These are phyloP conservation scores for Lipomyces japonicus DNA, from an alignment of 805 yeast species.

Conservation along the genomic window DNA sequence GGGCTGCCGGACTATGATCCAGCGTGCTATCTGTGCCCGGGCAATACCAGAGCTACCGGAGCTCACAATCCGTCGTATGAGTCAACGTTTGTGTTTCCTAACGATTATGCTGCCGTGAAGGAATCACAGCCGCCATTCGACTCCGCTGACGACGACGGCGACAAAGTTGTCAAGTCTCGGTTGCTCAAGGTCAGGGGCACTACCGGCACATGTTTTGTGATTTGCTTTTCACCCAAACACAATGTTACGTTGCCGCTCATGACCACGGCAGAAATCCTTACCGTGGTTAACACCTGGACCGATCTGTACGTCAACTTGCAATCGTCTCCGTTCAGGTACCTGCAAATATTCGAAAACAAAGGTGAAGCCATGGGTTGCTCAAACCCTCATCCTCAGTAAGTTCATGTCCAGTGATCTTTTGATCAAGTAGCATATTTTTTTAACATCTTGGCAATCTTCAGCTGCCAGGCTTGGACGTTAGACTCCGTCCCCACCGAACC, in stretches of 20 bases:
- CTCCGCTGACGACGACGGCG: conserved; percentile 14
- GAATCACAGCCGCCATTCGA: conserved; percentile 42
- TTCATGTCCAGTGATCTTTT: conserved; percentile 1
- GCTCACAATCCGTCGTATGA: conserved; percentile 55
- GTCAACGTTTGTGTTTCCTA: conserved; percentile 57
- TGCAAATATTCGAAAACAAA: conserved; percentile 74
- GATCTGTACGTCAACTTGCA: conserved; percentile 48
- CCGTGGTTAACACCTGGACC: conserved; percentile 62
- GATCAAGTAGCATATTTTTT: background rate
- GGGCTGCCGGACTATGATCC: conserved; percentile 55
- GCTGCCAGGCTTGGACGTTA: conserved; percentile 65
- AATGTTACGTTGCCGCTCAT: conserved; percentile 50
- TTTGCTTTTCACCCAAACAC: conserved; percentile 70
- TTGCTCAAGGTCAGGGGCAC: conserved; percentile 57
- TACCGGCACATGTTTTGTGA: conserved; percentile 64
- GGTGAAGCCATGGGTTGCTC: conserved; percentile 81
- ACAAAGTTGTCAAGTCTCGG: conserved; percentile 32
- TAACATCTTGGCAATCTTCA: background rate
- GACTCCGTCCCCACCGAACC: conserved; percentile 62
- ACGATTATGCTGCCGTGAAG: conserved; percentile 69
- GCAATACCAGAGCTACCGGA: conserved; percentile 63
- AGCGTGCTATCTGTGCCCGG: conserved; percentile 69
- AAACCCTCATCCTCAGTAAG: conserved; percentile 67
- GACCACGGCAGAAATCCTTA: conserved; percentile 43
- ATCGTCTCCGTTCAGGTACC: conserved; percentile 46